phyloP scores from a whole-genome alignment of 2,329 filamentous ascomycete genomes.

The Fusarium luffae region DNA sequence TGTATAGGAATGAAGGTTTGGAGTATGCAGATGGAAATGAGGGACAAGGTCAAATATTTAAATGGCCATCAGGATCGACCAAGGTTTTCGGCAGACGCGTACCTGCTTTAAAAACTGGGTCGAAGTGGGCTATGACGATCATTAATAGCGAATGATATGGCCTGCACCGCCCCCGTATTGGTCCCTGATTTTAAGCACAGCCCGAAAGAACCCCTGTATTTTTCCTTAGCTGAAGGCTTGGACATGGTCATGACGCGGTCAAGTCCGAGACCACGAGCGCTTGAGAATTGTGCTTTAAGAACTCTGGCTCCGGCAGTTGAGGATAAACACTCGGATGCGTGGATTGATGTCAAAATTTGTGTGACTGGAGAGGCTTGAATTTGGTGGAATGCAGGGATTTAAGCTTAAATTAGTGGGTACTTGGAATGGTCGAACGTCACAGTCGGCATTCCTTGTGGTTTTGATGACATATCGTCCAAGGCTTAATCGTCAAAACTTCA shows the following conservation, averaged over 20 bases:
- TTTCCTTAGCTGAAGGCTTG: not conserved
- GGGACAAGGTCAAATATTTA: not conserved
- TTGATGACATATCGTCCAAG: not conserved
- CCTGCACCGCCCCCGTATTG: slow-evolving; percentile 13
- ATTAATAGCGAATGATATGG: not conserved
- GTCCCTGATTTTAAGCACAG: slow-evolving; percentile 15
- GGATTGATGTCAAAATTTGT: not conserved
- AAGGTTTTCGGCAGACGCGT: slow-evolving; percentile 23
- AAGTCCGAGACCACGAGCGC: not conserved
- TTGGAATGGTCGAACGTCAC: not conserved
- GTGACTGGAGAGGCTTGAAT: not conserved
- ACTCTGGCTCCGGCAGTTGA: not conserved
- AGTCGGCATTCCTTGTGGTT: accelerated
- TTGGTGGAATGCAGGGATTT: not conserved
- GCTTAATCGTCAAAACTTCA: not conserved
- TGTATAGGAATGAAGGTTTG: not conserved
- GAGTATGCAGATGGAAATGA: too few species aligned
- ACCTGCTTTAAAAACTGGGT: slow-evolving; percentile 3
- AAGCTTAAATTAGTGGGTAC: not conserved
- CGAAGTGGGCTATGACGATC: slow-evolving; percentile 12
- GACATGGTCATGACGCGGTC: not conserved
- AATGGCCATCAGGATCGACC: not conserved
- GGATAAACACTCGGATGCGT: accelerated
- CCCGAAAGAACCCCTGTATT: slow-evolving; percentile 3
- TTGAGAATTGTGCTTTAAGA: accelerated